These are phyloP conservation scores for Suillus subluteus DNA, from an alignment of 768 basidiomycete genomes.

Conservation along the genomic window DNA sequence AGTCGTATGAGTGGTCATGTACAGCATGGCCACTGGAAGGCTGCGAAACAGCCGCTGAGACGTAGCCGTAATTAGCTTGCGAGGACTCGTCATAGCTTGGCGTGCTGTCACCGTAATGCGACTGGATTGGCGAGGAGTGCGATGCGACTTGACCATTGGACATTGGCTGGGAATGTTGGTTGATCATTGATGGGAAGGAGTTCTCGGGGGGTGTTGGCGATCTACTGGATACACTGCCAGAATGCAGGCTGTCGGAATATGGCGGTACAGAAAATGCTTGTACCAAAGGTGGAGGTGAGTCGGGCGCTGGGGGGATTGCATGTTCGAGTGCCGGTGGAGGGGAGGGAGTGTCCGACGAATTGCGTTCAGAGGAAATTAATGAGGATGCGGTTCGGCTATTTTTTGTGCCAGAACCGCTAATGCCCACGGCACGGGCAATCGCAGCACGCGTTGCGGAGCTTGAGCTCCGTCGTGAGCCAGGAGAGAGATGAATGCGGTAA, in stretches of 20 bases:
- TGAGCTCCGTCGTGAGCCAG: slow-evolving; percentile 73
- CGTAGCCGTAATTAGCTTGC: slow-evolving; percentile 36
- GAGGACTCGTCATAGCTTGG: slow-evolving; percentile 35
- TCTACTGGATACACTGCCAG: slow-evolving; percentile 42
- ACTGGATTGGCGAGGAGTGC: slow-evolving; percentile 33
- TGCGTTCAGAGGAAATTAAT: slow-evolving; percentile 30
- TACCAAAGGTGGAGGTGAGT: slow-evolving; percentile 58
- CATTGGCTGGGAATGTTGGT: slow-evolving; percentile 36
- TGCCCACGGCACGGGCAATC: slow-evolving; percentile 47
- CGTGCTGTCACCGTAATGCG: slow-evolving; percentile 35
- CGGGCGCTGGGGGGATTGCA: slow-evolving; percentile 48
- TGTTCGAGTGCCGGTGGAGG: slow-evolving; percentile 51
- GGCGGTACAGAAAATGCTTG: slow-evolving; percentile 41
- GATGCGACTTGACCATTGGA: slow-evolving; percentile 39
- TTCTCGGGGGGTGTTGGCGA: slow-evolving; percentile 51
- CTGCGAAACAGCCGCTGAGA: slow-evolving; percentile 27
- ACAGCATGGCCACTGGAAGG: slow-evolving; percentile 25
- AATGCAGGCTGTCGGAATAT: slow-evolving; percentile 32
- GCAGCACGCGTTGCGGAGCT: slow-evolving; percentile 58
- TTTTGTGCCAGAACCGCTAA: slow-evolving; percentile 24
- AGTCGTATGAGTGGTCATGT: slow-evolving; percentile 32
- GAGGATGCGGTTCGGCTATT: slow-evolving; percentile 29
- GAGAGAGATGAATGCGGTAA: slow-evolving; percentile 82
- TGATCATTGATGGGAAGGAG: slow-evolving; percentile 40
- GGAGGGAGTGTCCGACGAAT: slow-evolving; percentile 28